Percentiles rank a stretch among this genome's conserved stretches.
phyloP scores from a whole-genome alignment of 768 basidiomycete genomes.

The Psilocybe azurescens region DNA sequence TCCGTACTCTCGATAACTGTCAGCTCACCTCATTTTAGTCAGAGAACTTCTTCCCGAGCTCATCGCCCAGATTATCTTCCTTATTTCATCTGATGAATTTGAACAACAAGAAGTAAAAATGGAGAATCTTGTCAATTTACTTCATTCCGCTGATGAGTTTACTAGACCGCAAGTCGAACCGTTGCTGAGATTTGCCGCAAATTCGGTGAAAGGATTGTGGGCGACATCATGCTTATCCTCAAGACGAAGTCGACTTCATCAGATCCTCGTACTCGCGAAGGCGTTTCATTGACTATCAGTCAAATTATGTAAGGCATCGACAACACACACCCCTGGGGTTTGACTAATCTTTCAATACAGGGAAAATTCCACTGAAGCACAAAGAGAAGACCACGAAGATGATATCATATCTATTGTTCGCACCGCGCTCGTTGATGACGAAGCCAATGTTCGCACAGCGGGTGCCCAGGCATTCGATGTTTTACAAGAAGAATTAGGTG shows the following conservation, averaged over 20 bases:
- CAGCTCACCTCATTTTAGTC: slow-evolving; percentile 45
- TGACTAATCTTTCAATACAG: slow-evolving; percentile 41
- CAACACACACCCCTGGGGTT: background rate
- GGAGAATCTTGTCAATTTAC: background rate
- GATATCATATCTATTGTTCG: slow-evolving; percentile 89
- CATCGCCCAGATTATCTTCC: slow-evolving; percentile 72
- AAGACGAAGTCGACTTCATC: slow-evolving; percentile 66
- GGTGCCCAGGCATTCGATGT: slow-evolving; percentile 90
- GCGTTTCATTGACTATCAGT: slow-evolving; percentile 85
- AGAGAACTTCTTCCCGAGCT: slow-evolving; percentile 92
- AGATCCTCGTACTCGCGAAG: slow-evolving; percentile 73
- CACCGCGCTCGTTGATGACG: slow-evolving; percentile 85
- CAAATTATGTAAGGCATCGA: slow-evolving; percentile 77
- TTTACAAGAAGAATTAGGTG: slow-evolving; percentile 90
- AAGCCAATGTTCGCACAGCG: slow-evolving; percentile 83
- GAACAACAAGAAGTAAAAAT: slow-evolving; percentile 87
- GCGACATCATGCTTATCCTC: slow-evolving; percentile 82
- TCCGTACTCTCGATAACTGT: background rate
- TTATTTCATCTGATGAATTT: slow-evolving; percentile 78
- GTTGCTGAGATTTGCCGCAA: slow-evolving; percentile 91
- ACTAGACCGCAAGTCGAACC: slow-evolving; percentile 90
- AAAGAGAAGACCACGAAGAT: slow-evolving; percentile 88
- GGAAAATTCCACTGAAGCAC: slow-evolving; percentile 81
- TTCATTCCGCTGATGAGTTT: slow-evolving; percentile 11
- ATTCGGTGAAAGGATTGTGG: slow-evolving; percentile 90